phyloP scores from a whole-genome alignment of 2,329 filamentous ascomycete genomes.

The Biscogniauxia mediterranea region DNA sequence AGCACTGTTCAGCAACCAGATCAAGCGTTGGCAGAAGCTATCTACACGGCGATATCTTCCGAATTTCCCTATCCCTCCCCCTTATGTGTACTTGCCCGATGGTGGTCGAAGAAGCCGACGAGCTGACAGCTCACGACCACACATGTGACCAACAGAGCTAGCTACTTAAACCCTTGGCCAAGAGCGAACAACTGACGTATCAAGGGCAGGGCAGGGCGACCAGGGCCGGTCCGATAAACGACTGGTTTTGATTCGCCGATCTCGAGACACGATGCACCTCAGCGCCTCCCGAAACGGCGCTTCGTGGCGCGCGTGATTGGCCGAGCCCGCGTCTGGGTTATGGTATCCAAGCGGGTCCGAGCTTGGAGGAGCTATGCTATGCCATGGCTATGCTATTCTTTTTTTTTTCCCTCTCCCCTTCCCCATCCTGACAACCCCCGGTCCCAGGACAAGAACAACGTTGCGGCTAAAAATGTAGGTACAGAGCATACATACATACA shows the following conservation, averaged over 20 bases:
- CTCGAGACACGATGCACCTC: slow-evolving; percentile 16
- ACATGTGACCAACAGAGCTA: background rate
- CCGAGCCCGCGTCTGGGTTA: slow-evolving; percentile 1
- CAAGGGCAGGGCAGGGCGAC: background rate
- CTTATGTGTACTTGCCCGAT: background rate
- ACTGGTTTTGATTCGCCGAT: background rate
- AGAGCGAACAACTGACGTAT: background rate
- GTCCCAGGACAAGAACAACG: background rate
- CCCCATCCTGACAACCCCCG: background rate
- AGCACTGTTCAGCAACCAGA: too few relatives aligned
- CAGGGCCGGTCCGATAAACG: background rate
- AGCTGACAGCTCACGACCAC: background rate
- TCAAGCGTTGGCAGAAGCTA: background rate
- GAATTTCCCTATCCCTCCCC: background rate
- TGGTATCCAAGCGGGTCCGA: slow-evolving; percentile 9
- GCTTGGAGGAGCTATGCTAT: background rate
- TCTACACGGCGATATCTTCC: background rate
- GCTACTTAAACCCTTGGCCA: background rate
- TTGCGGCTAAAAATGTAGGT: background rate
- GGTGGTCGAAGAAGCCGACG: background rate
- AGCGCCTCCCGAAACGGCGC: slow-evolving; percentile 17
- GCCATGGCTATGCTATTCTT: background rate
- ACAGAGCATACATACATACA: too few relatives aligned
- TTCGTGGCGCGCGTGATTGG: slow-evolving; percentile 18
- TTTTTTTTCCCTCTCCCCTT: background rate